Percentiles rank a stretch among this genome's conserved stretches.
Conservation (phyloP, 306 rosid genomes). For the Fragaria nilgerrensis region DNA sequence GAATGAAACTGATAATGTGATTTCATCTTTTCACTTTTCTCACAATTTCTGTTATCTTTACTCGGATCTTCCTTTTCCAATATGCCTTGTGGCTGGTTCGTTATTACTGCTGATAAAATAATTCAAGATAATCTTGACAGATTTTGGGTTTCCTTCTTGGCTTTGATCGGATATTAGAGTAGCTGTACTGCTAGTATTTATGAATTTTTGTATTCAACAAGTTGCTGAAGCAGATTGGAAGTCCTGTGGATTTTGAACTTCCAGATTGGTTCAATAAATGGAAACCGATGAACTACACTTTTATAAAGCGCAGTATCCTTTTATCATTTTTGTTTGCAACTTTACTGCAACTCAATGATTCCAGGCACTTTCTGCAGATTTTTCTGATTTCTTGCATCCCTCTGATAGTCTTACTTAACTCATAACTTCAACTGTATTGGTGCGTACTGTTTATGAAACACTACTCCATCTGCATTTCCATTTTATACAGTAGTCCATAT, state of each 20-base stretch:
- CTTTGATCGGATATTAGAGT: not conserved
- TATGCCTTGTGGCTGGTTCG: not conserved
- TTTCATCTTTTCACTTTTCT: not conserved
- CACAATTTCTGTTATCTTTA: no score
- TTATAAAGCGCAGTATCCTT: slow-evolving; percentile 96
- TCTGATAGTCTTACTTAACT: not conserved
- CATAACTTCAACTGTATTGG: not conserved
- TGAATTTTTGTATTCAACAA: slow-evolving; percentile 48
- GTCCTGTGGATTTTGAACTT: slow-evolving; percentile 83
- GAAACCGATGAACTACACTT: slow-evolving; percentile 58
- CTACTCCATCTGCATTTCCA: not conserved
- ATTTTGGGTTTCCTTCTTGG: not conserved
- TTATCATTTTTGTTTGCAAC: not conserved
- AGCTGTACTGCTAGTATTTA: not conserved
- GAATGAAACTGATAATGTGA: not conserved
- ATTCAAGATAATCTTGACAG: not conserved
- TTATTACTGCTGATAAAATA: not conserved
- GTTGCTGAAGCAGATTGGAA: slow-evolving; percentile 61
- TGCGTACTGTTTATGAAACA: not conserved
- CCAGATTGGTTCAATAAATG: slow-evolving; percentile 66
- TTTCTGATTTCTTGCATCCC: not conserved
- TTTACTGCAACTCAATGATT: not conserved
- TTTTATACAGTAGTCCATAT: not conserved
- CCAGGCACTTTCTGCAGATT: not conserved
- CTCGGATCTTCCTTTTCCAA: not conserved